Conservation (phyloP, 768 basidiomycete species). For the Dentipellis sp. region DNA sequence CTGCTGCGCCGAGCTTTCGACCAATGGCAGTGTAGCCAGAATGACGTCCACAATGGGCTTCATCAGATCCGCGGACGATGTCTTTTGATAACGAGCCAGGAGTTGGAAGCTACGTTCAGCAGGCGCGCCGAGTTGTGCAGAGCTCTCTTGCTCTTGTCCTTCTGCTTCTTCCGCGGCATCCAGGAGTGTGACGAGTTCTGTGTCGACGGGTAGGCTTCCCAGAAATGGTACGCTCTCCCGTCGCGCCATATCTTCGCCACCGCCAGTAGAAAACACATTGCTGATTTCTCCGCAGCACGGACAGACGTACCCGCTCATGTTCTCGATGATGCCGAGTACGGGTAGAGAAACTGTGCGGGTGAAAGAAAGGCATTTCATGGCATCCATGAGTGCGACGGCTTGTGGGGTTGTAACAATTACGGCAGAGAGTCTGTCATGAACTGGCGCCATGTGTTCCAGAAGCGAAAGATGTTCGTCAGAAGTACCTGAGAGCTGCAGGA, state of each 20-base stretch:
- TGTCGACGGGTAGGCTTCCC: constrained; percentile 88
- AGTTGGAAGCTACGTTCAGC: constrained; percentile 36
- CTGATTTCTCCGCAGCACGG: constrained; percentile 95
- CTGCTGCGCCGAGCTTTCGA: background rate
- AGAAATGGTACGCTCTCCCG: constrained; percentile 69
- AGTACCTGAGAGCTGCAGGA: constrained; percentile 54
- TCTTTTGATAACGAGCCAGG: constrained; percentile 52
- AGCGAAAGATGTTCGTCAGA: constrained; percentile 98
- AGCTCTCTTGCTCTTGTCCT: constrained; percentile 2
- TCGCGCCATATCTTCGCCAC: constrained; percentile 81
- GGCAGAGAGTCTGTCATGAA: constrained; percentile 68
- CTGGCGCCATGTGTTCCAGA: constrained; percentile 84
- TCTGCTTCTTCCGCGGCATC: constrained; percentile 47
- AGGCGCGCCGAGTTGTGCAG: constrained; percentile 12
- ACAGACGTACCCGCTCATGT: constrained; percentile 98
- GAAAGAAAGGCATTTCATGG: constrained; percentile 94
- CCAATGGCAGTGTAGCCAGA: constrained; percentile 20
- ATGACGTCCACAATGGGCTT: constrained; percentile 41
- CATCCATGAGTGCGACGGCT: constrained; percentile 91
- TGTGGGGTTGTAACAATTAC: constrained; percentile 97
- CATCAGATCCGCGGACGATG: constrained; percentile 66
- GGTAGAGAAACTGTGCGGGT: constrained; percentile 80
- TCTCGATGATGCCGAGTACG: constrained; percentile 89
- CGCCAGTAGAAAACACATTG: constrained; percentile 91
- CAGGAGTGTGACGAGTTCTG: constrained; percentile 77